A percentile compares a stretch with the other conserved stretches of the same genome.
These are phyloP conservation scores for Fraxinus sp. DNA, from an alignment of 305 asterid genomes.

Conservation along the genomic window DNA sequence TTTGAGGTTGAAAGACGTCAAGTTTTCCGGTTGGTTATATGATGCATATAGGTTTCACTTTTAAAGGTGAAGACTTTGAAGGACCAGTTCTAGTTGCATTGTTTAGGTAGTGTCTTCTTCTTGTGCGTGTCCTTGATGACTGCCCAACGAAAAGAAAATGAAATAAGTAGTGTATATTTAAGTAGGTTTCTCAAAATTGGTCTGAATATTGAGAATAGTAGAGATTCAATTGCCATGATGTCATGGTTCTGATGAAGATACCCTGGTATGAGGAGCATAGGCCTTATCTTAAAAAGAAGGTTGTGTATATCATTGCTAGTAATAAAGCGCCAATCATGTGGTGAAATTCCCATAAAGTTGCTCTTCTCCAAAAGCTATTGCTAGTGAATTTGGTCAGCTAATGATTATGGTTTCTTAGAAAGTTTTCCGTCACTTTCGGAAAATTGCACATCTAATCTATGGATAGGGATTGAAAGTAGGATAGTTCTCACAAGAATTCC, in stretches of 20 bases:
- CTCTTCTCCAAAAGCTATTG: neutral
- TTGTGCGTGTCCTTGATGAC: neutral
- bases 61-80: neutral
- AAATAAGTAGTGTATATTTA: neutral
- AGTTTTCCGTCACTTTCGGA: neutral
- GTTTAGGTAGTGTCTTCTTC: neutral
- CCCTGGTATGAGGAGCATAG: neutral
- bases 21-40: neutral
- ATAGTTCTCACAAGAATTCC: neutral
- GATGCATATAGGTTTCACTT: neutral
- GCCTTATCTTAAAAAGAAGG: neutral
- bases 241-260: neutral
- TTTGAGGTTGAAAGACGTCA: neutral
- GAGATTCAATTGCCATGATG: neutral
- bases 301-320: neutral
- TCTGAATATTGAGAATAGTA: neutral
- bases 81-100: neutral
- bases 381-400: neutral
- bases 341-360: neutral
- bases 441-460: neutral
- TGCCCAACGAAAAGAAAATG: neutral
- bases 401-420: neutral
- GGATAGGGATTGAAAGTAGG: neutral
- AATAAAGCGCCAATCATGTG: neutral
- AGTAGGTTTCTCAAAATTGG: neutral